Percentiles rank a stretch among this genome's conserved stretches.
Evolutionary conservation across 2,329 filamentous ascomycete genomes (phyloP).

Genomic region (Claviceps purpurea): DNA sequence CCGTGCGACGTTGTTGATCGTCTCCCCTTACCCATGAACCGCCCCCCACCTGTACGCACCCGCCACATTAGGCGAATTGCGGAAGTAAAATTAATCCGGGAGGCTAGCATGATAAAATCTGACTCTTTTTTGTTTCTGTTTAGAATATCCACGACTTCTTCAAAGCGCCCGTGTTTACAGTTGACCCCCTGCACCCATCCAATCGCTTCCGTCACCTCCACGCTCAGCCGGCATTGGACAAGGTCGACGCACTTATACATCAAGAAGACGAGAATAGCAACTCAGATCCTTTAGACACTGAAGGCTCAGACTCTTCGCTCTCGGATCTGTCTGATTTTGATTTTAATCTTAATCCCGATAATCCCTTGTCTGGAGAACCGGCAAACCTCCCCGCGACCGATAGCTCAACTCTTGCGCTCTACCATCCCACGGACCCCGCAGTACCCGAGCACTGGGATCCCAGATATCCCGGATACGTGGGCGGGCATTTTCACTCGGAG

Average conservation of each 20-base stretch:
- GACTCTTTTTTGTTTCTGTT: constrained; percentile 6
- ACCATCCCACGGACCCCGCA: background rate
- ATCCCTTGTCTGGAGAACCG: background rate
- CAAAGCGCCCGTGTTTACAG: constrained; percentile 2
- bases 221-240: constrained; percentile 2
- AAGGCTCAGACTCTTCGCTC: background rate
- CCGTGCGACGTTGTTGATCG: background rate
- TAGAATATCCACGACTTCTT: constrained; percentile 12
- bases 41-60: background rate
- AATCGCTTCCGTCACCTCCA: constrained; percentile 4
- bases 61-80: background rate
- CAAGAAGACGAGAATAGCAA: no score
- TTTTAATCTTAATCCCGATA: no score
- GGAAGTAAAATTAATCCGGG: constrained; percentile 11
- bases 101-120: constrained; percentile 4
- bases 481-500: background rate
- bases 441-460: background rate
- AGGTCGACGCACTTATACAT: background rate
- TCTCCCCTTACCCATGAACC: background rate
- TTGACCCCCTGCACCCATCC: constrained; percentile 7
- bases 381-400: background rate
- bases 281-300: background rate
- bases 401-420: no score
- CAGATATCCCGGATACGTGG: background rate
- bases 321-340: background rate